Base-by-base conservation (phyloP, 257 asterid species). In the Prunella vulgaris region DNA sequence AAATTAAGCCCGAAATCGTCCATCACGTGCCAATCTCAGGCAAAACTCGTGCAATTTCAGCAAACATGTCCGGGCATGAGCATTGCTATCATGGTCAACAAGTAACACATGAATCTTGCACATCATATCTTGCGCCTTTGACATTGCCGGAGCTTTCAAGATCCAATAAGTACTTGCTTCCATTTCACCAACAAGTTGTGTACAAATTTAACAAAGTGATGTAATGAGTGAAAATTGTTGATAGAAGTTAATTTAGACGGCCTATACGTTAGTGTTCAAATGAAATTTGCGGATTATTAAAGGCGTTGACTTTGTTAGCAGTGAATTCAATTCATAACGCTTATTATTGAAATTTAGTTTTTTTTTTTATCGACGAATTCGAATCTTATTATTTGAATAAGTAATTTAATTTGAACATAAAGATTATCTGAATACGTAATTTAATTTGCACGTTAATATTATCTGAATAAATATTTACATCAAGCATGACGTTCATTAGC, bases 51-150 rank as follows among this genome's bases (percentile, higher is more conserved):
- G n/a, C n/a, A n/a, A n/a, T n/a, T n/a, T n/a, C n/a, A n/a, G n/a
- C 46, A 15, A 77, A 66, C 62, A 72, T 38, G 28, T 5, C 20
- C 58, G 28, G 0, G 21, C 38, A 12, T 61, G 68, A 21, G 46
- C 3, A 22, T 38, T 20, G 10, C 3, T 25, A 14, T 68, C 77
- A 52, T 77, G 71, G 15, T 77, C 81, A 7, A 72, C 81, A 30
- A 67, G 71, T 17, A 77, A 77, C 53, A 77, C 75, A 44, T 63
- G 75, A 15, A 63, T 44, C 53, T 48, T 40, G 33, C 7, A 12
- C 28, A 38, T 37, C 48, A 9, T 33, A 12, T 7, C 24, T n/a
- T 52, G 49, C 25, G 25, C 42, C 70, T 48, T 71, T 49, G 70
- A 51, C 27, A 3, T 28, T 51, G 70, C 27, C 12, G 27, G 54